Evolutionary conservation across 192 early-diverging fungal genomes (phyloP), one percentile per base, ranked within the genome.

Genomic region (Coemansia sp.): DNA sequence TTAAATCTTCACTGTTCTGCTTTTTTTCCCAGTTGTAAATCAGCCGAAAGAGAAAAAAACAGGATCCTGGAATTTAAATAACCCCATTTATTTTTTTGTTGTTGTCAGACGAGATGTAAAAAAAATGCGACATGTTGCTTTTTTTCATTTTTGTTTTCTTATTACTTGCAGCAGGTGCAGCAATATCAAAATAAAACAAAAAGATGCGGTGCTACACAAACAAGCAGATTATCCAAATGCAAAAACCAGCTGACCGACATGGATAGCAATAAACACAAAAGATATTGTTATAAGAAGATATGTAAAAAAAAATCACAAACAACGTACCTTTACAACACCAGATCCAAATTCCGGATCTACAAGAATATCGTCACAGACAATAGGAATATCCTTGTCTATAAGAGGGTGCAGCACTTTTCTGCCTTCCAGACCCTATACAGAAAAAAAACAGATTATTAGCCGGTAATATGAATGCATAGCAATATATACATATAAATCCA

Each of bases 291-390:
- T 61, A 28, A 37, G 12, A 67, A 41, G 39, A 54, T 33, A 37
- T 41, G 45, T 15, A 15, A 12, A 12, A 48, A 48, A 5, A 45
- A 67, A 45, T 28, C 1, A 28, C 22, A 28, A 28, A 28, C 22
- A 28, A 9, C 45, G n/a, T 86, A 91, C 90, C 79, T 99, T 99
- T 55, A 99, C 97, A 41, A 90, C 94, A 57, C 97, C 97, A 8
- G 97, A 96, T 67, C 96, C 97, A 81, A 96, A 98, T 14, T 87
- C 89, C 73, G 91, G 90, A 75, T 98, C 91, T 5, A 94, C 94
- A 36, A 97, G 86, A 6, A 87, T 82, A 57, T 93, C 88, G 67
- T 96, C 92, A 70, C 86, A 87, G 17, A 96, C 75, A 70, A 99
- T 95, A 32, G 95, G 96, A 8, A 99, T 89, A 18, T 79, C 66